These are phyloP conservation scores for Pseudogymnoascus sp. DNA, from an alignment of 2,329 filamentous ascomycete genomes.

Conservation along the genomic window DNA sequence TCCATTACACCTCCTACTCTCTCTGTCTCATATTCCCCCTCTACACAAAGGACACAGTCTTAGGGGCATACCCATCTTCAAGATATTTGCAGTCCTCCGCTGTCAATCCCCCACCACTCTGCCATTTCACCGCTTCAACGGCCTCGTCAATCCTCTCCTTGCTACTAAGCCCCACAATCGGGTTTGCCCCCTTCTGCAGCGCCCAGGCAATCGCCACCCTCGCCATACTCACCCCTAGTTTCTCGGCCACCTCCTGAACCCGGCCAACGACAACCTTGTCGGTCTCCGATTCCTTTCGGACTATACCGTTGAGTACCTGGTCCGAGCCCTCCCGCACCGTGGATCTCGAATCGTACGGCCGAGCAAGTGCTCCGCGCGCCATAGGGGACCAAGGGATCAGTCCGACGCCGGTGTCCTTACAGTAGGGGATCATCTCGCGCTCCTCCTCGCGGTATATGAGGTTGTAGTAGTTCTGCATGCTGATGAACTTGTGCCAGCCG, in stretches of 20 bases:
- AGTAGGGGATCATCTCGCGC: conserved; percentile 32
- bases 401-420: conserved; percentile 27
- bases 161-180: conserved; percentile 47
- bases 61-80: conserved; percentile 46
- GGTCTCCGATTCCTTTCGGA: conserved; percentile 22
- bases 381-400: conserved; percentile 34
- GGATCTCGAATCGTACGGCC: conserved; percentile 20
- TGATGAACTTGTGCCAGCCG: conserved; percentile 52
- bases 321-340: conserved; percentile 21
- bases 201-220: conserved; percentile 52
- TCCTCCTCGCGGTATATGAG: conserved; percentile 54
- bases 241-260: conserved; percentile 49
- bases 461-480: conserved; percentile 53
- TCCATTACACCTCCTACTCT: neutral
- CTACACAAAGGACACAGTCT: conserved; percentile 20
- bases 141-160: conserved; percentile 48
- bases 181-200: conserved; percentile 38
- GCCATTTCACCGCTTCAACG: conserved; percentile 33
- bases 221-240: conserved; percentile 49
- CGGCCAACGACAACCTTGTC: conserved; percentile 29
- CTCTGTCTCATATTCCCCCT: neutral
- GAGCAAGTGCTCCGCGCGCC: conserved; percentile 28
- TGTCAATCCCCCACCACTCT: conserved; percentile 36
- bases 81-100: conserved; percentile 47
- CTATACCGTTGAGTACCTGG: conserved; percentile 15